A percentile compares a stretch with the other conserved stretches of the same genome.
Evolutionary conservation across 345 rosid species (phyloP).

Genomic region (Durio zibethinus): DNA sequence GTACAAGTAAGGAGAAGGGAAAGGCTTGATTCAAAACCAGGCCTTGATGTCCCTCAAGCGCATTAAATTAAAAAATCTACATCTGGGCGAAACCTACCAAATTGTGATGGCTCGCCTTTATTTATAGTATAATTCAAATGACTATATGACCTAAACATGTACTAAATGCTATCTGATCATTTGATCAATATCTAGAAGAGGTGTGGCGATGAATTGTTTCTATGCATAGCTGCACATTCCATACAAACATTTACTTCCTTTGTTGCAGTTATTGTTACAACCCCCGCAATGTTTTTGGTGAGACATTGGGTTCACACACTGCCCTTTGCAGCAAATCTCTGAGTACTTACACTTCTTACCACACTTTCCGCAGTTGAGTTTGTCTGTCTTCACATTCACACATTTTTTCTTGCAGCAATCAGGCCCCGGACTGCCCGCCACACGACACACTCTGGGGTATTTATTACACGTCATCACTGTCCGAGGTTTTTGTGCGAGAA

Average conservation of each 20-base stretch:
- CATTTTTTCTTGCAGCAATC: conserved; percentile 55
- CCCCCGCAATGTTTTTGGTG: conserved; percentile 52
- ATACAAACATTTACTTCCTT: conserved; percentile 40
- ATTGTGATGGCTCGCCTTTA: conserved; percentile 9
- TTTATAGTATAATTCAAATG: not conserved
- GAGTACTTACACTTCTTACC: conserved; percentile 47
- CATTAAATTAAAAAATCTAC: not conserved
- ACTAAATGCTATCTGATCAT: not conserved
- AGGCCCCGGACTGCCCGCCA: conserved; percentile 44
- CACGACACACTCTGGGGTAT: conserved; percentile 41
- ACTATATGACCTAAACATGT: not conserved
- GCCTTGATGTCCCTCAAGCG: too few relatives aligned
- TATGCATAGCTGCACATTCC: conserved; percentile 60
- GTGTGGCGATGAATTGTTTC: not conserved
- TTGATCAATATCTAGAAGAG: not conserved
- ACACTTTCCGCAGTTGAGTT: conserved; percentile 46
- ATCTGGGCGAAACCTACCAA: not conserved
- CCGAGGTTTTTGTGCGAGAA: conserved; percentile 11
- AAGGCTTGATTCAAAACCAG: too few relatives aligned
- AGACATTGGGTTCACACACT: conserved; percentile 51
- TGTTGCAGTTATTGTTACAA: conserved; percentile 51
- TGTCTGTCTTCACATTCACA: conserved; percentile 37
- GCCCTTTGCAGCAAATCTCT: conserved; percentile 48
- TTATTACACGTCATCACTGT: conserved; percentile 34
- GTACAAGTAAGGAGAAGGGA: too few relatives aligned